These are phyloP conservation scores for Mangifera indica DNA, from an alignment of 345 rosid genomes.

Conservation along the genomic window DNA sequence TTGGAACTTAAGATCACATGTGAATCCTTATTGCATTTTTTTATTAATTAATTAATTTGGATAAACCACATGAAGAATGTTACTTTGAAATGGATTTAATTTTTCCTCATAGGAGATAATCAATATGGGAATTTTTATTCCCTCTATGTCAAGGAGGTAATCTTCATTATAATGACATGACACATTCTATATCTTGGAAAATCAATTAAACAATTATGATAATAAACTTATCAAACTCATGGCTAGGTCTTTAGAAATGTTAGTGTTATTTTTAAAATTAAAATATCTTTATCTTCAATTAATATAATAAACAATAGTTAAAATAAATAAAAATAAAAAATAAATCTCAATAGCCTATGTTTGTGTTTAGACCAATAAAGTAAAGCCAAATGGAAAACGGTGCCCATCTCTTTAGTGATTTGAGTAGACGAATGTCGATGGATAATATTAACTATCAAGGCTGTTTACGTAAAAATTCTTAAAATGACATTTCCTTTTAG, in stretches of 20 bases:
- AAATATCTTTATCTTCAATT: too few species aligned
- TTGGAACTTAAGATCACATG: background rate
- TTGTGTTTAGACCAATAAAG: background rate
- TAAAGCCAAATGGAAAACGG: background rate
- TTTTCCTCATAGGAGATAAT: too few species aligned
- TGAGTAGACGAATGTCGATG: background rate
- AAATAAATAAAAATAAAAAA: background rate
- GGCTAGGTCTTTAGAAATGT: background rate
- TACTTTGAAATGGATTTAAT: too few species aligned
- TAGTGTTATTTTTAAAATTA: too few species aligned
- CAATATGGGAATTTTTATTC: background rate
- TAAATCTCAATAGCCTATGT: background rate
- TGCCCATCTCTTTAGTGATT: background rate
- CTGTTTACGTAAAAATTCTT: too few species aligned
- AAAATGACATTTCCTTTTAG: too few species aligned
- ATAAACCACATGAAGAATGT: background rate
- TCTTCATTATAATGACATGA: background rate
- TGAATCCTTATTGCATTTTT: background rate
- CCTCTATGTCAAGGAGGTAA: background rate
- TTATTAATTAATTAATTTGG: background rate
- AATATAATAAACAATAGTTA: too few species aligned
- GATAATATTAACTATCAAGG: too few species aligned
- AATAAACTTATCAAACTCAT: background rate
- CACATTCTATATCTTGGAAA: too few species aligned
- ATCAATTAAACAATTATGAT: too few species aligned